A percentile compares a stretch with the other conserved stretches of the same genome.
Evolutionary conservation across 768 basidiomycete genomes (phyloP).

Genomic region (Cystobasidium tubakii): DNA sequence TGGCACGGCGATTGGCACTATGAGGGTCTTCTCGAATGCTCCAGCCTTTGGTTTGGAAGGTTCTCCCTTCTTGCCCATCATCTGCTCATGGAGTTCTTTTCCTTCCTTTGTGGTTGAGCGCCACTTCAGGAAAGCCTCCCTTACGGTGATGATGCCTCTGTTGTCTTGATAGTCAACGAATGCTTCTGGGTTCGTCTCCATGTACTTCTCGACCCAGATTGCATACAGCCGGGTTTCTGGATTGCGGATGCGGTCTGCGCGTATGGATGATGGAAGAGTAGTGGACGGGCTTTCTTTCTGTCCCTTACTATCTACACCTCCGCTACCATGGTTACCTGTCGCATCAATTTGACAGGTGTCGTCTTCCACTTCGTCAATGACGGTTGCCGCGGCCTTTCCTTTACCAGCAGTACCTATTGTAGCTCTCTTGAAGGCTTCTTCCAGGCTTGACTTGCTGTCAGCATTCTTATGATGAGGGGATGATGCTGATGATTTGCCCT

Average conservation of each 20-base stretch:
- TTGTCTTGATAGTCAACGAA: constrained; percentile 65
- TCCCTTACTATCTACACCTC: constrained; percentile 49
- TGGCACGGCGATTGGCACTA: constrained; percentile 82
- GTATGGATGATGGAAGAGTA: neutral
- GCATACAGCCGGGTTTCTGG: constrained; percentile 73
- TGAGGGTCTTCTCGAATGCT: constrained; percentile 63
- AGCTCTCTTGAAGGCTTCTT: neutral
- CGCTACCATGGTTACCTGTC: constrained; percentile 52
- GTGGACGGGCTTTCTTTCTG: neutral
- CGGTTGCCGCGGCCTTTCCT: constrained; percentile 36
- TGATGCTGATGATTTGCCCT: constrained; percentile 1
- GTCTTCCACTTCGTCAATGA: constrained; percentile 9
- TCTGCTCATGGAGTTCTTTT: constrained; percentile 47
- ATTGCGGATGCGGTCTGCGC: constrained; percentile 59
- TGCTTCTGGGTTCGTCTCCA: constrained; percentile 57
- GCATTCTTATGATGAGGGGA: neutral
- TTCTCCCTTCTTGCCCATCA: constrained; percentile 45
- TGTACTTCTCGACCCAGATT: constrained; percentile 74
- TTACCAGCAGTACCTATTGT: neutral
- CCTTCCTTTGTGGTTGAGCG: constrained; percentile 55
- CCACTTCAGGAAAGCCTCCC: constrained; percentile 74
- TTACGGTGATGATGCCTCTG: constrained; percentile 74
- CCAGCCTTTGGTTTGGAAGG: constrained; percentile 39
- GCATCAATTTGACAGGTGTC: constrained; percentile 38
- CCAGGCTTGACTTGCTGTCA: neutral